These are phyloP conservation scores for Cryphonectria japonica DNA, from an alignment of 2,329 filamentous ascomycete genomes.

Conservation along the genomic window DNA sequence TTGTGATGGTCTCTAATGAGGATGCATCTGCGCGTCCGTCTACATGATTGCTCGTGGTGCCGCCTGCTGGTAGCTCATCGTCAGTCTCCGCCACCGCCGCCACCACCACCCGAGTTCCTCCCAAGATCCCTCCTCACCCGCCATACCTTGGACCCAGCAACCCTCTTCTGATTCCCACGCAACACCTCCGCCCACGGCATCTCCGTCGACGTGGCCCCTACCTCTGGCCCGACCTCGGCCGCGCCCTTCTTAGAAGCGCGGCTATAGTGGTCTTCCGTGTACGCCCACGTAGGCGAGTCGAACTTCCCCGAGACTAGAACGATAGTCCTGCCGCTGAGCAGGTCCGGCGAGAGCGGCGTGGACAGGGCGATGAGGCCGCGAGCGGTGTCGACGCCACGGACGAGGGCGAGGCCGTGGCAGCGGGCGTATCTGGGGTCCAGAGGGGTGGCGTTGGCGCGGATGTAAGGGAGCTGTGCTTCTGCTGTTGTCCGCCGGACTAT, in stretches of 20 bases:
- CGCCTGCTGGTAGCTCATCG: not conserved
- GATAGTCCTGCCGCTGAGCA: conserved; percentile 50
- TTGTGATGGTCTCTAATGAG: not conserved
- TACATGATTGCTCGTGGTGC: not conserved
- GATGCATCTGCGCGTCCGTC: not conserved
- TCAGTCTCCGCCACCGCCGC: conserved; percentile 13
- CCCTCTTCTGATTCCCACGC: conserved; percentile 57
- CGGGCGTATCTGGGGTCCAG: conserved; percentile 64
- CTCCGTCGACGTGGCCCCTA: conserved; percentile 35
- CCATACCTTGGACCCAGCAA: conserved; percentile 64
- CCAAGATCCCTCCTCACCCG: conserved; percentile 67
- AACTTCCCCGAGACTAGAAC: conserved; percentile 71
- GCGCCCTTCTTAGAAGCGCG: conserved; percentile 36
- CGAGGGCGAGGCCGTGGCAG: conserved; percentile 66
- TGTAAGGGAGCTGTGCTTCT: conserved; percentile 63
- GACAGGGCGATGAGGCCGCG: conserved; percentile 64
- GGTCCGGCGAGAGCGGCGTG: conserved; percentile 57
- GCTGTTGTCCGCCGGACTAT: conserved; percentile 31
- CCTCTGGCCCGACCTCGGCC: conserved; percentile 41
- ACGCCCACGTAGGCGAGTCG: conserved; percentile 71
- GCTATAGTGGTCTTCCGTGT: conserved; percentile 63
- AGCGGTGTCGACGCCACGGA: conserved; percentile 69
- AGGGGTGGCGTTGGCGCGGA: conserved; percentile 56
- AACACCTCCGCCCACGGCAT: conserved; percentile 65
- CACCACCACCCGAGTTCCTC: conserved; percentile 11